Percentiles rank a stretch among this genome's conserved stretches.
phyloP scores from a whole-genome alignment of 805 yeast species.

The Ogataea kodamae region DNA sequence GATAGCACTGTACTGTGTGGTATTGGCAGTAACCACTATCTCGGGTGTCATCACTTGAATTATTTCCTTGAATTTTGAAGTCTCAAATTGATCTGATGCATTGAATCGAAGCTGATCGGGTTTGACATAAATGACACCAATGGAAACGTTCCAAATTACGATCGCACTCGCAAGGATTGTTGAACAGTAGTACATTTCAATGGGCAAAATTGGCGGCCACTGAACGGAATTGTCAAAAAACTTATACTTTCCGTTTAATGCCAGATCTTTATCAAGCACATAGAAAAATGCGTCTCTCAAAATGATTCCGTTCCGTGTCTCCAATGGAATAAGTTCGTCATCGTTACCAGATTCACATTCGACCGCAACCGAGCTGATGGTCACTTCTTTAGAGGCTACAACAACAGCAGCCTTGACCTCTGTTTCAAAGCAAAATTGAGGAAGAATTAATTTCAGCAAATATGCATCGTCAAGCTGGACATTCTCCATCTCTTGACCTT shows the following conservation, averaged over 20 bases:
- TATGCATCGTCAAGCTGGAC: slow-evolving; percentile 33
- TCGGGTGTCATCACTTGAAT: slow-evolving; percentile 38
- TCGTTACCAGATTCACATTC: slow-evolving; percentile 40
- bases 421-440: slow-evolving; percentile 66
- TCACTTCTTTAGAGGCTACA: slow-evolving; percentile 56
- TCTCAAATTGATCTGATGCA: slow-evolving; percentile 23
- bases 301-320: slow-evolving; percentile 53
- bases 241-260: slow-evolving; percentile 31
- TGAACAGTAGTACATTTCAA: slow-evolving; percentile 57
- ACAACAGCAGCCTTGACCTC: slow-evolving; percentile 48
- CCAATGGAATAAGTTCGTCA: slow-evolving; percentile 42
- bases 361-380: slow-evolving; percentile 46
- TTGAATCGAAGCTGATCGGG: slow-evolving; percentile 51
- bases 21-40: slow-evolving; percentile 50
- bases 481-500: slow-evolving; percentile 18
- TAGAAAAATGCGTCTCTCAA: slow-evolving; percentile 55
- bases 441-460: slow-evolving; percentile 68
- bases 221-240: slow-evolving; percentile 28
- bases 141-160: slow-evolving; percentile 50
- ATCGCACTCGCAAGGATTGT: slow-evolving; percentile 40
- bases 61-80: slow-evolving; percentile 21
- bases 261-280: slow-evolving; percentile 42
- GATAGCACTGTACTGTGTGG: slow-evolving; percentile 53
- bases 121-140: slow-evolving; percentile 44
- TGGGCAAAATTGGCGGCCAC: slow-evolving; percentile 70